Evolutionary conservation across 2,329 filamentous ascomycete species (phyloP).

Genomic region (Elsinoe ampelina): DNA sequence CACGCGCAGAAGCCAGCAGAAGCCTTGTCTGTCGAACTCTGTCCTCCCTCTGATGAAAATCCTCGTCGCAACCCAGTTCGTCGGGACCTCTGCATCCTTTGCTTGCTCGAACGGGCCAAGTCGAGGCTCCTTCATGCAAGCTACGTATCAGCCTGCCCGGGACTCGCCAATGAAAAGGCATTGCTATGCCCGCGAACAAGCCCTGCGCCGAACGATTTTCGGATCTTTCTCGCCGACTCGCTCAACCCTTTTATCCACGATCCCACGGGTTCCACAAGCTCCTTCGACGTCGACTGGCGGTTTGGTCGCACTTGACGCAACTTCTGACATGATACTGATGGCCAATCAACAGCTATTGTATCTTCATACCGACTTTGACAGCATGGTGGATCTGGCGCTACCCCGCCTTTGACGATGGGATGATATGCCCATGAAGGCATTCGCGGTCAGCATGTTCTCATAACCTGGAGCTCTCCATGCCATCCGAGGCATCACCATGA

Average conservation of each 20-base stretch:
- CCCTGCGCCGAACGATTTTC: slow-evolving; percentile 4
- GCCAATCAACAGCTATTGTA: too few species aligned
- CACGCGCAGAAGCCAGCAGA: neutral
- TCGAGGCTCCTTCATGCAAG: neutral
- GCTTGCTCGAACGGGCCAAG: neutral
- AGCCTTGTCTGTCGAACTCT: neutral
- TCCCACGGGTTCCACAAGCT: neutral
- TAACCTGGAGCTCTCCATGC: too few species aligned
- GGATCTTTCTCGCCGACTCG: neutral
- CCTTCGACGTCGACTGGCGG: too few species aligned
- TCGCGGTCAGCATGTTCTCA: too few species aligned
- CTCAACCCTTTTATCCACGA: neutral
- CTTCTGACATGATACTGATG: too few species aligned
- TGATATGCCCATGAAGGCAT: too few species aligned
- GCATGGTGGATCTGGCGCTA: too few species aligned
- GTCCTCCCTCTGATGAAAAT: neutral
- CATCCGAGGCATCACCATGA: too few species aligned
- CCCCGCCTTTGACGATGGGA: too few species aligned
- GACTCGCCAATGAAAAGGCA: neutral
- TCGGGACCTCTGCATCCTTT: neutral
- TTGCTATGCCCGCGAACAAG: neutral
- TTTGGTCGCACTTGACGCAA: too few species aligned
- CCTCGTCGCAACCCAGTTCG: neutral
- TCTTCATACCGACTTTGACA: too few species aligned
- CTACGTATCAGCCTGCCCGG: neutral